These are phyloP conservation scores for Diaporthe australafricana DNA, from an alignment of 2,329 filamentous ascomycete genomes.

Conservation along the genomic window DNA sequence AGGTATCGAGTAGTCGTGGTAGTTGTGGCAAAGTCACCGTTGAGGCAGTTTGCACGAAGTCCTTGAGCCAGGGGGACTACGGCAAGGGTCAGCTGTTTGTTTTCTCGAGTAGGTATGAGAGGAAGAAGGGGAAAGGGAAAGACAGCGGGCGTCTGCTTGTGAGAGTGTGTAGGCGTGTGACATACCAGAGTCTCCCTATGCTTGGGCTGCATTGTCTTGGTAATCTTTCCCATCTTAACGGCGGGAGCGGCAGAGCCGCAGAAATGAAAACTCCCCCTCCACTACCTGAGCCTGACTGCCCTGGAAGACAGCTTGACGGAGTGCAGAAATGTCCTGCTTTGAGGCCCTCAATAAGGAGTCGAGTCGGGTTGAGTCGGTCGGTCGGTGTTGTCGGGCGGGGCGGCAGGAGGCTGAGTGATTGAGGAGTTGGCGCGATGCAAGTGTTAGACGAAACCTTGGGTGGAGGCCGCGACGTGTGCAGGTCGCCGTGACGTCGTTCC, in stretches of 20 bases:
- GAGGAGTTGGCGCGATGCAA: constrained; percentile 25
- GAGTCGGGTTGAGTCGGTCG: not conserved
- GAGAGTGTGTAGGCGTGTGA: constrained; percentile 38
- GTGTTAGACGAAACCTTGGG: constrained; percentile 27
- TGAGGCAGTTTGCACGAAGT: constrained; percentile 80
- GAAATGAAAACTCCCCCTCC: constrained; percentile 66
- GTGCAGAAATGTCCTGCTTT: constrained; percentile 47
- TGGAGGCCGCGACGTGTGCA: constrained; percentile 36
- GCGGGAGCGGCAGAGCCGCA: constrained; percentile 70
- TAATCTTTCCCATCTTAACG: constrained; percentile 76
- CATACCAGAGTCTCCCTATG: constrained; percentile 75
- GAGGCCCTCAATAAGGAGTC: not conserved
- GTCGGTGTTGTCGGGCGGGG: constrained; percentile 7
- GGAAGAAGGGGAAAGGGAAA: constrained; percentile 15
- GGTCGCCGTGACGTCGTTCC: constrained; percentile 35
- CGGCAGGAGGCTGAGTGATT: not conserved
- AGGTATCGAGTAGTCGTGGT: constrained; percentile 79
- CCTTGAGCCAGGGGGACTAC: constrained; percentile 87
- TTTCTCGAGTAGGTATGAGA: not conserved
- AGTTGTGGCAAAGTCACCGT: constrained; percentile 79
- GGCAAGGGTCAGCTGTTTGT: constrained; percentile 43
- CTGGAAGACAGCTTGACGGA: constrained; percentile 54
- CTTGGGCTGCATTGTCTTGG: constrained; percentile 74
- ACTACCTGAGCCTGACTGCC: constrained; percentile 58
- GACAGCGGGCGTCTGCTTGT: constrained; percentile 38